Evolutionary conservation across 2,329 filamentous ascomycete genomes (phyloP), one percentile per base, ranked within the genome.

Genomic region (Sphaerulina vaccinii): DNA sequence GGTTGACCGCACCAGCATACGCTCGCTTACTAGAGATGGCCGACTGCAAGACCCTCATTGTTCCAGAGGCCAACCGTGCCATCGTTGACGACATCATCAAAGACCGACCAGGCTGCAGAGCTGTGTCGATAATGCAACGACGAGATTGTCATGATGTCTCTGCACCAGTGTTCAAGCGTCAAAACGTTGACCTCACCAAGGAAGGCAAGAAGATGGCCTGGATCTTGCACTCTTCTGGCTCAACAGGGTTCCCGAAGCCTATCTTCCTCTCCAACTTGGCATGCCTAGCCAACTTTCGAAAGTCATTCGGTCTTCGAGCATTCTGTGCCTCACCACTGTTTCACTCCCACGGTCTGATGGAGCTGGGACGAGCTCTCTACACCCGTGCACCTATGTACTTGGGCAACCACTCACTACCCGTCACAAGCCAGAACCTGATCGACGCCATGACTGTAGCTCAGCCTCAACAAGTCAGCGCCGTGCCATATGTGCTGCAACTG

Each of bases 401-500:
- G 37, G 80, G 78, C 62, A 84, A 80, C 55, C 75, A 79, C 2
- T 70, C 71, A 1, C 61, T 84, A 2, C 82, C 83, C 0, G 65
- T 85, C 3, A 82, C 82, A 0, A 61, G 62, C 6, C 61, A 63
- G 32, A 65, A 68, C 29, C 54, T 70, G 16, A 57, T 65, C 3
- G 55, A 56, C 15, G 64, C 64, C 6, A 52, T 70, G 39, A 46
- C 53, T n/a, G 55, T 63, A 3, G 60, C 64, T 22, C 64, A 60
- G 49, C 66, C 62, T 75, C 58, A 85, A 47, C 77, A 86, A 24
- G 78, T 84, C 51, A 77, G 74, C 2, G 62, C 61, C 10, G 84
- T 87, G 0, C 84, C 84, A 0, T 87, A 86, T 57, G 78, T 80
- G 0, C 65, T 87, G 15, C 86, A 86, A 60, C 68, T 87, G 0